Base-by-base conservation (phyloP, 371 early-diverging fungal genomes). In the Mucor racemosus region DNA sequence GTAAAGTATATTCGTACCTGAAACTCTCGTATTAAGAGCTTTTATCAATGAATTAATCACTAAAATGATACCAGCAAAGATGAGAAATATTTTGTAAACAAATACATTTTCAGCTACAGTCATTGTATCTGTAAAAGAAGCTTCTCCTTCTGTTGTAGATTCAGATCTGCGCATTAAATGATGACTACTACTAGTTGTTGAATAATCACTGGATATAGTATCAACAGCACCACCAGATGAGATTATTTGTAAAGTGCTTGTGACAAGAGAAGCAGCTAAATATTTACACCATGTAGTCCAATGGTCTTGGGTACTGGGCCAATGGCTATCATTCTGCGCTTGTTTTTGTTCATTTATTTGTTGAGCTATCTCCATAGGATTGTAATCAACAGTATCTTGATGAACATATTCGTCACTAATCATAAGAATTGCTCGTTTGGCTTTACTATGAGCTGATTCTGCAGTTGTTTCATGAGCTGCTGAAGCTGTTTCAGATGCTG, bases 31-130 rank as follows among this genome's bases (percentile, higher is more conserved):
- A n/a, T 83, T 80, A 5, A 83, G 63, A n/a, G 79, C 60, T 66
- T 83, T 83, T 48, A 83, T 83, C 31, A 83, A 38, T 1, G 84
- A 79, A 42, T 83, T 83, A 50, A 83, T 62, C 0, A 77, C 63
- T 17, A 83, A 60, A 39, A 83, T 79, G n/a, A 73, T 35, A 14
- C 84, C 84, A 46, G 79, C 84, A 63, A 67, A 75, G 19, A 83
- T 83, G 33, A 83, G 64, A 19, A 83, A 80, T 7, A 76, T 79
- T 62, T 83, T 83, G 62, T 83, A 83, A 7, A 83, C 71, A 62
- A 83, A 83, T 6, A 73, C 72, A 17, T 73, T 72, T 68, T 82
- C 79, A 6, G 33, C 33, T 2, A 21, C 31, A 5, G 73, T 62
- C 0, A 67, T 61, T 14, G 41, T 60, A 5, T 60, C 69, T 14